phyloP scores from a whole-genome alignment of 2,329 filamentous ascomycete genomes.

The Aaosphaeria pasadenensis region DNA sequence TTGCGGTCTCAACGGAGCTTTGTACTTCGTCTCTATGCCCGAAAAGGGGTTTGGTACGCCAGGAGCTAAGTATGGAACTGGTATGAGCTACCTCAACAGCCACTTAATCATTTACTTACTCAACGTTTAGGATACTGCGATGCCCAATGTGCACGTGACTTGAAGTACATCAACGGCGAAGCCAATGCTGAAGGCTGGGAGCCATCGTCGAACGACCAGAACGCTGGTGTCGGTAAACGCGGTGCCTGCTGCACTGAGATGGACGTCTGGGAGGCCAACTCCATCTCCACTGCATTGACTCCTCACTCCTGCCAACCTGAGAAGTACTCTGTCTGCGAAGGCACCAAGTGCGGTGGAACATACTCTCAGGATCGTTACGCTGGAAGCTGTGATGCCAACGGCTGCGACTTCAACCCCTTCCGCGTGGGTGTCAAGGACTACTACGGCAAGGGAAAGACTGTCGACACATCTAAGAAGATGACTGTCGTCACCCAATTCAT shows the following conservation, averaged over 20 bases:
- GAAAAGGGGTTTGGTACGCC: constrained; percentile 43
- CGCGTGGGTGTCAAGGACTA: constrained; percentile 61
- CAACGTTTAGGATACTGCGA: constrained; percentile 11
- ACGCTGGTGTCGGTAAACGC: constrained; percentile 47
- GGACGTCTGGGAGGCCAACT: constrained; percentile 68
- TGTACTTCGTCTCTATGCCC: constrained; percentile 52
- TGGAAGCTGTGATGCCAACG: constrained; percentile 65
- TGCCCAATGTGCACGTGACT: constrained; percentile 22
- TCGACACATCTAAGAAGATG: constrained; percentile 40
- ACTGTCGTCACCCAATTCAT: constrained; percentile 52
- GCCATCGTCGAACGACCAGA: constrained; percentile 48
- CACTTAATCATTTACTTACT: too few relatives aligned
- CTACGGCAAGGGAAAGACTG: constrained; percentile 55
- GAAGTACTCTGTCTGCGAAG: constrained; percentile 53
- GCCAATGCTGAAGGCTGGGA: constrained; percentile 53
- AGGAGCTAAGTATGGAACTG: constrained; percentile 53
- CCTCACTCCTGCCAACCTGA: constrained; percentile 60
- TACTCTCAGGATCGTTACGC: constrained; percentile 55
- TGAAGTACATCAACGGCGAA: constrained; percentile 49
- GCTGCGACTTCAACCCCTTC: constrained; percentile 61
- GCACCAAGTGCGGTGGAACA: constrained; percentile 44
- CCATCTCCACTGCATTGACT: constrained; percentile 59
- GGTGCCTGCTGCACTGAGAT: constrained; percentile 64
- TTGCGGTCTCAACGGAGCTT: constrained; percentile 63
- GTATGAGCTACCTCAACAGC: constrained; percentile 21